Conservation (phyloP, 345 rosid genomes). For the Psidium guajava region DNA sequence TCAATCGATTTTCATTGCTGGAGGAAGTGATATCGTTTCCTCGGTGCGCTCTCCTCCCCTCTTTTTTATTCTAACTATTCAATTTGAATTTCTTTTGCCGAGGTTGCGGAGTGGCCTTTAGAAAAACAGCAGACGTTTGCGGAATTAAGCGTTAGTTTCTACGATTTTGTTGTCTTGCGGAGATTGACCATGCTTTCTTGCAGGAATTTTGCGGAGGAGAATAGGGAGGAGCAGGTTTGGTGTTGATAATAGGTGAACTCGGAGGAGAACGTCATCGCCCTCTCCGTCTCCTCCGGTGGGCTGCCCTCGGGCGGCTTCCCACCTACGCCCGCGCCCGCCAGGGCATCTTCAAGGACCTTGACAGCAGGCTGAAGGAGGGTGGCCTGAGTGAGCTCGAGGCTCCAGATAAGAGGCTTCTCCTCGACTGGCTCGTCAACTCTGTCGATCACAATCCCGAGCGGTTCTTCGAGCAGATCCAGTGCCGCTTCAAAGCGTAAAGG, state of each 20-base stretch:
- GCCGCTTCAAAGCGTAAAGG: slow-evolving; percentile 62
- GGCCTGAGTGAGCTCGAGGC: slow-evolving; percentile 54
- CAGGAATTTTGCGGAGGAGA: too few relatives aligned
- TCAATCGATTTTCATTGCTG: too few relatives aligned
- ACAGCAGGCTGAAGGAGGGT: slow-evolving; percentile 56
- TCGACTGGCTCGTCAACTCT: slow-evolving; percentile 60
- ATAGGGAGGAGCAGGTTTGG: too few relatives aligned
- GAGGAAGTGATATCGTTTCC: too few relatives aligned
- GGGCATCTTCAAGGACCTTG: slow-evolving; percentile 59
- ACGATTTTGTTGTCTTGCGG: too few relatives aligned
- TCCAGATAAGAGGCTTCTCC: slow-evolving; percentile 54
- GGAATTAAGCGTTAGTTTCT: too few relatives aligned
- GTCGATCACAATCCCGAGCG: slow-evolving; percentile 75
- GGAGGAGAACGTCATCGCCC: slow-evolving; percentile 56
- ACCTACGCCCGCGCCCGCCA: slow-evolving; percentile 71
- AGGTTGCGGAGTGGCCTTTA: too few relatives aligned
- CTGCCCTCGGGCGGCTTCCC: slow-evolving; percentile 81
- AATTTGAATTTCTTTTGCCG: too few relatives aligned
- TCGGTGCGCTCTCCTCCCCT: too few relatives aligned
- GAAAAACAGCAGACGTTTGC: too few relatives aligned
- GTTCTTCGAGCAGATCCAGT: slow-evolving; percentile 77
- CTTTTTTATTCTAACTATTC: too few relatives aligned
- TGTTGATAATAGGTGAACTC: slow-evolving; percentile 24
- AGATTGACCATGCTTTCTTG: too few relatives aligned
- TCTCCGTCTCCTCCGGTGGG: slow-evolving; percentile 85